Percentiles rank a stretch among this genome's conserved stretches.
Conservation (phyloP, 192 early-diverging fungal genomes). For the Mortierella claussenii region DNA sequence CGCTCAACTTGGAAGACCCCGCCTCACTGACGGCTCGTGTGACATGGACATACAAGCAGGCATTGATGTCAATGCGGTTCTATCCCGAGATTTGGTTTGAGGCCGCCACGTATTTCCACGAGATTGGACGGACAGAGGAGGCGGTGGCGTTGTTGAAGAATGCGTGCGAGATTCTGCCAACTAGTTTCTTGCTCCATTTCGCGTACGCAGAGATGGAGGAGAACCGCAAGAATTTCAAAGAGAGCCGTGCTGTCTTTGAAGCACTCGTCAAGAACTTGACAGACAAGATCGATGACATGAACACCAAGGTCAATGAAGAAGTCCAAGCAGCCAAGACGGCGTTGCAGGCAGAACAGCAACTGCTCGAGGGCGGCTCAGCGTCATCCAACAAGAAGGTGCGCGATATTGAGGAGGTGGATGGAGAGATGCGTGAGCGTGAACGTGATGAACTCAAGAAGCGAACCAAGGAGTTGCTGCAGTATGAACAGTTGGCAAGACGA, state of each 20-base stretch:
- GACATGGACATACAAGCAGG: constrained; percentile 87
- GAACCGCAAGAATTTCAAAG: constrained; percentile 64
- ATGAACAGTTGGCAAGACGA: constrained; percentile 65
- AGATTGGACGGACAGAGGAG: constrained; percentile 68
- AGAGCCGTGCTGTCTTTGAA: constrained; percentile 68
- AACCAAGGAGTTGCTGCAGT: constrained; percentile 66
- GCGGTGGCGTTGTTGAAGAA: constrained; percentile 70
- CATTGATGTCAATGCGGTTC: constrained; percentile 82
- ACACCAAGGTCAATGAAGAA: constrained; percentile 55
- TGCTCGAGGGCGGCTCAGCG: constrained; percentile 40
- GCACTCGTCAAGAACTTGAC: constrained; percentile 54
- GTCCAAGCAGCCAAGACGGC: constrained; percentile 55
- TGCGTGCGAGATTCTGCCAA: constrained; percentile 77
- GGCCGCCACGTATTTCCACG: constrained; percentile 65
- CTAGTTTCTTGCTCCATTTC: constrained; percentile 77
- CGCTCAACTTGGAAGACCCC: constrained; percentile 79
- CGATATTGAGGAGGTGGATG: constrained; percentile 64
- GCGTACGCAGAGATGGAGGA: constrained; percentile 79
- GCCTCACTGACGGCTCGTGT: constrained; percentile 72
- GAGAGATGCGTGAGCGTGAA: constrained; percentile 65
- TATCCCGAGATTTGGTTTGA: constrained; percentile 94
- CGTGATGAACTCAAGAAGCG: constrained; percentile 64
- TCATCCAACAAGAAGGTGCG: constrained; percentile 56
- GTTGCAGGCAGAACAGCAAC: constrained; percentile 43
- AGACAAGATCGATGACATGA: constrained; percentile 57